These are phyloP conservation scores for Solanum medicagineum DNA, from an alignment of 257 asterid genomes.

Conservation along the genomic window DNA sequence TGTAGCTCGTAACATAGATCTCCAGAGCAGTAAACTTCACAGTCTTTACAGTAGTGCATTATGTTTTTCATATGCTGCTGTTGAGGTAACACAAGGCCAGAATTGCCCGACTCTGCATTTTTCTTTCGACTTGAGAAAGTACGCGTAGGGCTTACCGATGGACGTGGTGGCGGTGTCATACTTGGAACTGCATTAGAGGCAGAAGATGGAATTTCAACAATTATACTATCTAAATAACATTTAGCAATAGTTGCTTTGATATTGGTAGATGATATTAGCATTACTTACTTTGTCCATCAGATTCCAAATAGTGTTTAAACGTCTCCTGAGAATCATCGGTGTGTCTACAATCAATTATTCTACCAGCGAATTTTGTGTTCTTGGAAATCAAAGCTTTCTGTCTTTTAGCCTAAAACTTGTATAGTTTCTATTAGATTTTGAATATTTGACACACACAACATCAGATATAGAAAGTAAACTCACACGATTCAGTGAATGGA, in stretches of 20 bases:
- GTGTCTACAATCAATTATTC: background rate
- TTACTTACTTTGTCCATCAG: background rate
- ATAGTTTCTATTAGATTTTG: background rate
- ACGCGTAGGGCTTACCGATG: background rate
- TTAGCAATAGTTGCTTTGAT: background rate
- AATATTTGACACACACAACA: background rate
- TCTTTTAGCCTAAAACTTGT: background rate
- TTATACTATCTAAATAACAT: background rate
- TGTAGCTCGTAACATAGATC: slow-evolving; percentile 19
- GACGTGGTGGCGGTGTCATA: background rate
- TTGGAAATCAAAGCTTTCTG: background rate
- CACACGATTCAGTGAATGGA: background rate
- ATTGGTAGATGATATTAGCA: background rate
- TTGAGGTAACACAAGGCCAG: background rate
- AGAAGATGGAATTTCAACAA: background rate
- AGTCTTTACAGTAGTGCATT: slow-evolving; percentile 19
- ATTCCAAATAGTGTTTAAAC: background rate
- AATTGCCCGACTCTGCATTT: background rate
- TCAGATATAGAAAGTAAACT: background rate
- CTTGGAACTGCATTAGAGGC: background rate
- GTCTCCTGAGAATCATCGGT: background rate
- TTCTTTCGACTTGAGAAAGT: background rate
- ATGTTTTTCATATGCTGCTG: background rate
- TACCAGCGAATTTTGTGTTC: background rate
- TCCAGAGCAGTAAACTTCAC: slow-evolving; percentile 32